Percentiles rank a stretch among this genome's conserved stretches.
These are phyloP conservation scores for Globisporangium rhizosaccharum DNA, from an alignment of 352 stramenopile genomes.

Conservation along the genomic window DNA sequence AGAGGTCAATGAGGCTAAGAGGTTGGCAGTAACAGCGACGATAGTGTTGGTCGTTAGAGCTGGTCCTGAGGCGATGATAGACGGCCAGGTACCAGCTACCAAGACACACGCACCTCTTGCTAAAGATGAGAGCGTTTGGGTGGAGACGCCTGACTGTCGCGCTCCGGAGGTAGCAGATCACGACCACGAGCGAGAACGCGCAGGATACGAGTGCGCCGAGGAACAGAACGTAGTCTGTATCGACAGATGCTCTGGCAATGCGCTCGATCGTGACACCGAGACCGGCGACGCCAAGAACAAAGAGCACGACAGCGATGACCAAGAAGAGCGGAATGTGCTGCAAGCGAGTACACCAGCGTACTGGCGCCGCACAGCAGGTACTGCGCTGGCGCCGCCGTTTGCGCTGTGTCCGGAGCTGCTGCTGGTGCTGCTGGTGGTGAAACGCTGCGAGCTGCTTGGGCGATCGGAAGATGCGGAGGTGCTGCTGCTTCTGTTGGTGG, in stretches of 20 bases:
- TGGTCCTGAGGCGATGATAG: not conserved
- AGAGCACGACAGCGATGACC: conserved; percentile 26
- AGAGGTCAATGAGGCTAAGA: conserved; percentile 56
- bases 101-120: conserved; percentile 46
- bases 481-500: conserved; percentile 3
- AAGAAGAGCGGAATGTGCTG: conserved; percentile 22
- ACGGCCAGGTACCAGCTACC: no score
- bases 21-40: not conserved
- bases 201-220: conserved; percentile 62
- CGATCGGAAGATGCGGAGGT: conserved; percentile 2
- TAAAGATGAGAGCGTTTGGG: conserved; percentile 84
- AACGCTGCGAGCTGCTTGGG: conserved; percentile 1
- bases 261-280: conserved; percentile 22
- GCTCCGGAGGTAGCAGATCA: conserved; percentile 63
- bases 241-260: conserved; percentile 18
- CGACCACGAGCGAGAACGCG: conserved; percentile 69
- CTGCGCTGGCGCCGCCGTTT: no score
- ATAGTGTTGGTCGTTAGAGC: not conserved
- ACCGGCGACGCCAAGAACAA: conserved; percentile 32
- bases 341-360: not conserved
- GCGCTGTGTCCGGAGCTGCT: conserved; percentile 11
- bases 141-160: conserved; percentile 43
- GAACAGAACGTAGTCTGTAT: conserved; percentile 62
- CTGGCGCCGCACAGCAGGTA: not conserved
- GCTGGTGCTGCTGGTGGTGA: conserved; percentile 18